Evolutionary conservation across 2,329 filamentous ascomycete species (phyloP).

Genomic region (Xylaria sp.): DNA sequence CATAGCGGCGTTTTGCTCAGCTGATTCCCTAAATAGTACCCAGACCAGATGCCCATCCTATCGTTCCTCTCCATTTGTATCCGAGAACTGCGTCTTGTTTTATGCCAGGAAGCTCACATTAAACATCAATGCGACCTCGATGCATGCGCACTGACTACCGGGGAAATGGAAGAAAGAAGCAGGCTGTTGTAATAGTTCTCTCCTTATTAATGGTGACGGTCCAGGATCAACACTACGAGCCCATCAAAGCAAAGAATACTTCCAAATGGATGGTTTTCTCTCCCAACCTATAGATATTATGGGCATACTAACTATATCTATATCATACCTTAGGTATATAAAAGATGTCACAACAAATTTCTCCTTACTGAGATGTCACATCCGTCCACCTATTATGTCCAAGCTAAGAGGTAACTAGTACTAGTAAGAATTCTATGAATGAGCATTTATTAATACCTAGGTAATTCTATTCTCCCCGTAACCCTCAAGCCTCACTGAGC

Average conservation of each 20-base stretch:
- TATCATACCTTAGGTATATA: too few relatives aligned
- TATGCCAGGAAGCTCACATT: too few relatives aligned
- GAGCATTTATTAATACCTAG: background rate
- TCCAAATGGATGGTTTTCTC: background rate
- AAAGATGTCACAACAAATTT: too few relatives aligned
- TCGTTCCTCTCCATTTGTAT: too few relatives aligned
- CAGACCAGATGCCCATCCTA: too few relatives aligned
- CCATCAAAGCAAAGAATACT: background rate
- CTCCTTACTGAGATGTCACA: background rate
- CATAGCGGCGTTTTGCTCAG: background rate
- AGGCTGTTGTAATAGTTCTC: background rate
- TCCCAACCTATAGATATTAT: background rate
- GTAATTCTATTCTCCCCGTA: background rate
- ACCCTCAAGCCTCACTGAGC: constrained; percentile 23
- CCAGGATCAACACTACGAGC: background rate
- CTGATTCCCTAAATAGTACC: background rate
- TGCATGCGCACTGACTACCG: background rate
- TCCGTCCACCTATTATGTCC: background rate
- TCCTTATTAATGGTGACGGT: background rate
- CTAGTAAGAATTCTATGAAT: background rate
- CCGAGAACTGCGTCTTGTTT: too few relatives aligned
- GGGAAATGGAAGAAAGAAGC: background rate
- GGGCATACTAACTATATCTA: too few relatives aligned
- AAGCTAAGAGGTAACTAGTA: background rate
- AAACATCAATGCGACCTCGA: too few relatives aligned